Base-by-base conservation (phyloP, 2,329 filamentous ascomycete species). In the Truncatella angustata region DNA sequence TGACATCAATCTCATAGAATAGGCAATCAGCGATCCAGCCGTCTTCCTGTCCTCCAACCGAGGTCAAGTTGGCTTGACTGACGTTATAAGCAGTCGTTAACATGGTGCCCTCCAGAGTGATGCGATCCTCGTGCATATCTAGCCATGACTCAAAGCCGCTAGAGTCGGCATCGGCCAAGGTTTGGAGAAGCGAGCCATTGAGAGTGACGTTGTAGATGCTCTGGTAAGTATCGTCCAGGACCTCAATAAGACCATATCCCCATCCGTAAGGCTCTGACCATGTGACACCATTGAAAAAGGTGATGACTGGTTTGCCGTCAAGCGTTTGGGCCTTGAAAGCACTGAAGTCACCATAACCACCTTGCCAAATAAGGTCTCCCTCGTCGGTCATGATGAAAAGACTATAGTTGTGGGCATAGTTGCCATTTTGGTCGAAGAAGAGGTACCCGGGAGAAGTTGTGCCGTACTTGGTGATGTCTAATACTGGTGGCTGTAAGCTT, bases 1-100 rank as follows among this genome's bases (percentile, higher is more conserved):
- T 60, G 7, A 73, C 59, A 39, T 76, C 71, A n/a, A 76, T 62
- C 53, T 76, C 73, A 51, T 68, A 73, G 50, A 75, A 66, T 30
- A 72, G 52, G 18, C 62, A 64, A 54, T 75, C 70, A 14, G 58
- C 54, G 5, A 69, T 60, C 63, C 64, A 71, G 4, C 66, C 67
- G 50, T 70, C 57, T 12, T 43, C 36, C 2, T 65, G 62, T 0
- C 68, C 69, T 30, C 63, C 63, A n/a, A 70, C 48, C 4, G 60
- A 57, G 9, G 62, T 66, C 26, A 72, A 59, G 49, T 71, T 63
- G 6, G 55, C 50, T 24, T 45, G 55, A 1, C 64, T 67, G 26
- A 62, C 60, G 48, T 70, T 68, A 54, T 64, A 64, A 1, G 56
- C 58, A 2, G 61, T 65, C 4, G 65, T 58, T 4, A 68, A 49